phyloP scores from a whole-genome alignment of 176 grass and related monocot species.

The Aegilops speltoides region DNA sequence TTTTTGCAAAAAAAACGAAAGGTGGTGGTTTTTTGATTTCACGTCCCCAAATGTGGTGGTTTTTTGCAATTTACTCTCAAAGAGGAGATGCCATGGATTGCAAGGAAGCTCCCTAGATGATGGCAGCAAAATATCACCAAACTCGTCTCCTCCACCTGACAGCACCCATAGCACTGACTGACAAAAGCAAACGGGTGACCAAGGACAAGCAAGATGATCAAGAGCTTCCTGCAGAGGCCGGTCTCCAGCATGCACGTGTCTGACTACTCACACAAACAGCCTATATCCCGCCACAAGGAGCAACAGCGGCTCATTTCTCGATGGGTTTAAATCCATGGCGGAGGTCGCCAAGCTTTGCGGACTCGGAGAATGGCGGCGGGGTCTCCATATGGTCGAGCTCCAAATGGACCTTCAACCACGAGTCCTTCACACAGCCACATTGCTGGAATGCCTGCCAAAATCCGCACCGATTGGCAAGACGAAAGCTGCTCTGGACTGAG shows the following conservation, averaged over 20 bases:
- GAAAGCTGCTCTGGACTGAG: constrained; percentile 65
- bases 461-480: constrained; percentile 28
- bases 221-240: no score
- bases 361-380: background rate
- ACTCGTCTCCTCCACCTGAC: background rate
- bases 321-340: no score
- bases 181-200: background rate
- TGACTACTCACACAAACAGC: no score
- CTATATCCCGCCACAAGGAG: no score
- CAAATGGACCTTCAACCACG: constrained; percentile 28
- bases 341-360: no score
- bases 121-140: constrained; percentile 21
- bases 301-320: no score
- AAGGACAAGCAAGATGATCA: background rate
- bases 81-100: no score
- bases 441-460: constrained; percentile 38
- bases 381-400: constrained; percentile 44
- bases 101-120: background rate
- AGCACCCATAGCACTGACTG: background rate
- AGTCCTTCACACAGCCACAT: constrained; percentile 29
- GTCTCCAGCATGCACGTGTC: no score
- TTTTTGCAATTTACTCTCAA: no score
- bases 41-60: no score
- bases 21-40: no score
- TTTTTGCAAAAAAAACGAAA: no score